A percentile compares a stretch with the other conserved stretches of the same genome.
These are phyloP conservation scores for Malassezia obtusa DNA, from an alignment of 1,284 basidiomycete species.

Conservation along the genomic window DNA sequence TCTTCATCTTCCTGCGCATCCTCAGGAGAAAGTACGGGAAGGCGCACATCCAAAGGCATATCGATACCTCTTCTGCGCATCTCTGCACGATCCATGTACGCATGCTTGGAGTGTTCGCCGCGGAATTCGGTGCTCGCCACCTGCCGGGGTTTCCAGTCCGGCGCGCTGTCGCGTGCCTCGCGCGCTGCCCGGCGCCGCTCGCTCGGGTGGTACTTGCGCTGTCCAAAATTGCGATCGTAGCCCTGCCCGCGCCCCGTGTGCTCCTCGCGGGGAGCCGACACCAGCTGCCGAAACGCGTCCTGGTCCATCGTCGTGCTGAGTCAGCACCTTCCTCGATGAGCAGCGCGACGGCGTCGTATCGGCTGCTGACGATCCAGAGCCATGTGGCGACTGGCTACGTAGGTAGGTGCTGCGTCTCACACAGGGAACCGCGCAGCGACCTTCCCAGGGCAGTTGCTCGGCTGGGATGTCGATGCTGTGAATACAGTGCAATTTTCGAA, in stretches of 20 bases:
- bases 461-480: slow-evolving; percentile 90
- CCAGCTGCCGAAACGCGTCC: slow-evolving; percentile 28
- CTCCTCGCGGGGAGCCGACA: slow-evolving; percentile 12
- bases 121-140: background rate
- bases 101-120: background rate
- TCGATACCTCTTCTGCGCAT: slow-evolving; percentile 16
- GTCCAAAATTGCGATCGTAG: background rate
- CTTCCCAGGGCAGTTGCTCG: slow-evolving; percentile 86
- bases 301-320: slow-evolving; percentile 29
- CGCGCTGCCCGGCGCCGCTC: background rate
- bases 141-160: background rate
- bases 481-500: slow-evolving; percentile 77
- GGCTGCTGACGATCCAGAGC: slow-evolving; percentile 63
- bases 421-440: slow-evolving; percentile 70
- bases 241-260: background rate
- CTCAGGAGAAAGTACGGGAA: background rate
- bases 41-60: background rate
- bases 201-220: background rate
- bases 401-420: slow-evolving; percentile 54
- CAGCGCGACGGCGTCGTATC: background rate
- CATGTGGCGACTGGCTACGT: slow-evolving; percentile 93
- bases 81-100: slow-evolving; percentile 25
- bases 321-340: background rate
- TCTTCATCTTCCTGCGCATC: background rate
- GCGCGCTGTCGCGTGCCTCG: background rate